These are phyloP conservation scores for Tricladium varicosporioides DNA, from an alignment of 2,329 filamentous ascomycete species.

Conservation along the genomic window DNA sequence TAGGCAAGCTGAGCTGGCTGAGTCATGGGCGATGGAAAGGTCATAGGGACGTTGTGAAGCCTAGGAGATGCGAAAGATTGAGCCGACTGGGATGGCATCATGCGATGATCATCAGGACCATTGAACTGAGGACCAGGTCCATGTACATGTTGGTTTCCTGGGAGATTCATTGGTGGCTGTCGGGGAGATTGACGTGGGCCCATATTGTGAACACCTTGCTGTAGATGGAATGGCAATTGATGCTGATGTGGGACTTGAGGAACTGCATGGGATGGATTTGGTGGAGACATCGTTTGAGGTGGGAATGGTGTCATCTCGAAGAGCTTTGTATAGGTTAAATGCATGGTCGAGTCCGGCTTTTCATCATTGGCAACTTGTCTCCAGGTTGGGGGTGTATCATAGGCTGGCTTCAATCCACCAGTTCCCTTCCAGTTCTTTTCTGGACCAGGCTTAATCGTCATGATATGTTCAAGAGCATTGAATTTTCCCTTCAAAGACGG, in stretches of 20 bases:
- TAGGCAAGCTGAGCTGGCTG: slow-evolving; percentile 70
- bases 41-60: slow-evolving; percentile 66
- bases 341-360: slow-evolving; percentile 67
- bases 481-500: slow-evolving; percentile 54
- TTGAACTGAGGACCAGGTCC: slow-evolving; percentile 65
- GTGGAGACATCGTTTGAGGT: slow-evolving; percentile 59
- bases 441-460: slow-evolving; percentile 50
- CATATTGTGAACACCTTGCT: slow-evolving; percentile 67
- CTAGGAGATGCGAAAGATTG: slow-evolving; percentile 86
- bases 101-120: slow-evolving; percentile 75
- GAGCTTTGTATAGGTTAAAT: slow-evolving; percentile 69
- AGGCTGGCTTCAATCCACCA: slow-evolving; percentile 79
- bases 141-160: slow-evolving; percentile 68
- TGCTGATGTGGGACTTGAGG: slow-evolving; percentile 78
- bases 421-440: slow-evolving; percentile 70
- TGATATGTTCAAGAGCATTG: slow-evolving; percentile 60
- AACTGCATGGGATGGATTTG: slow-evolving; percentile 66
- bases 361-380: slow-evolving; percentile 66
- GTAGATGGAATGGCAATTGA: slow-evolving; percentile 79
- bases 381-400: slow-evolving; percentile 84
- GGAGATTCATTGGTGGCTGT: slow-evolving; percentile 75
- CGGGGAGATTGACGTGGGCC: slow-evolving; percentile 69
- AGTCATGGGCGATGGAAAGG: slow-evolving; percentile 65
- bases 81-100: slow-evolving; percentile 81
- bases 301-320: slow-evolving; percentile 68